Evolutionary conservation across 805 yeast genomes (phyloP).

Genomic region (Huiozyma sinensis): DNA sequence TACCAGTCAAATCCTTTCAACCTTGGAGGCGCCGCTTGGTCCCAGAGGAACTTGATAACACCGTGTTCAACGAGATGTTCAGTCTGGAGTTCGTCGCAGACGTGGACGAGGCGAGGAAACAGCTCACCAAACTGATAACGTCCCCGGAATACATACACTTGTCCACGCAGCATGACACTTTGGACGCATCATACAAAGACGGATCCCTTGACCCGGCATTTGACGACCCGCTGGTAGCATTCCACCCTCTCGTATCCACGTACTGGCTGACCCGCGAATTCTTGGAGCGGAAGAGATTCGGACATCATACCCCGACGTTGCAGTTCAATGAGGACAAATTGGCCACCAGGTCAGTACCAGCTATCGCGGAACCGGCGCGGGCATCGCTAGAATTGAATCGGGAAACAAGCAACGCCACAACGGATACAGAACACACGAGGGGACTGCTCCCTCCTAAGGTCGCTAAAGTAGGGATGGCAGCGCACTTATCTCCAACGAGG

Average conservation of each 20-base stretch:
- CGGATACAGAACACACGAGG: neutral
- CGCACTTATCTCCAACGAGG: conserved; percentile 36
- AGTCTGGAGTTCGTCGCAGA: conserved; percentile 62
- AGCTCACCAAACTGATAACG: conserved; percentile 46
- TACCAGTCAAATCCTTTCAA: conserved; percentile 46
- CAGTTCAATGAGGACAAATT: neutral
- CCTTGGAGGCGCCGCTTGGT: conserved; percentile 67
- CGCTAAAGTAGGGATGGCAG: conserved; percentile 11
- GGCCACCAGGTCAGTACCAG: neutral
- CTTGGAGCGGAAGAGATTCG: conserved; percentile 31
- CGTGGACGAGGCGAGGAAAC: conserved; percentile 42
- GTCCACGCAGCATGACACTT: conserved; percentile 5
- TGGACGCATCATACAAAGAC: neutral
- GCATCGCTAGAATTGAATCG: neutral
- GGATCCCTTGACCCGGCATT: conserved; percentile 5
- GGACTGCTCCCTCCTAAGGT: conserved; percentile 1
- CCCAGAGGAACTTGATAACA: conserved; percentile 27
- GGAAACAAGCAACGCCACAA: neutral
- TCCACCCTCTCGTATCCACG: conserved; percentile 79
- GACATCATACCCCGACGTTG: neutral
- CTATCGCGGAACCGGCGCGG: neutral
- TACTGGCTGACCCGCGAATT: conserved; percentile 84
- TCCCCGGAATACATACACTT: conserved; percentile 46
- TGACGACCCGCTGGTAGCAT: conserved; percentile 73
- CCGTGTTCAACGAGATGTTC: conserved; percentile 66